These are phyloP conservation scores for Teunomyces funiuensis DNA, from an alignment of 805 yeast genomes.

Conservation along the genomic window DNA sequence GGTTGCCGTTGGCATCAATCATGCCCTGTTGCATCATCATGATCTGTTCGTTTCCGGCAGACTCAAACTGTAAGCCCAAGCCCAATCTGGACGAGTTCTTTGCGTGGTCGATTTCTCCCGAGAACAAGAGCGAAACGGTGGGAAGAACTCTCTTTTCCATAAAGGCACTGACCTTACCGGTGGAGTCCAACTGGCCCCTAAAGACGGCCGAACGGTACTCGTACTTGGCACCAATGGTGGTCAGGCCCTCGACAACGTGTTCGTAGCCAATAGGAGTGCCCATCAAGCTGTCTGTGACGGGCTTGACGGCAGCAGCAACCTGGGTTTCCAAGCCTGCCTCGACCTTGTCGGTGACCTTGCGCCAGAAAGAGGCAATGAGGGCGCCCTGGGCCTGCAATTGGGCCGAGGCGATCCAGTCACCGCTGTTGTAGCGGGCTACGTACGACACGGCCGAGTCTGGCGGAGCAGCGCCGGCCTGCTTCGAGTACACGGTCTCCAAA, in stretches of 20 bases:
- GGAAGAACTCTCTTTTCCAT: conserved; percentile 93
- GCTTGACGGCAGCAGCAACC: conserved; percentile 71
- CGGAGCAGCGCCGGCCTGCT: conserved; percentile 62
- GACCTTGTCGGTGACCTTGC: conserved; percentile 86
- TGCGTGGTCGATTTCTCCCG: conserved; percentile 90
- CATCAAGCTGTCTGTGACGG: conserved; percentile 71
- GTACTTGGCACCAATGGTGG: conserved; percentile 95
- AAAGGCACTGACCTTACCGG: conserved; percentile 87
- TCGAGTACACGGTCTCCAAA: conserved; percentile 86
- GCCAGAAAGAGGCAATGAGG: conserved; percentile 86
- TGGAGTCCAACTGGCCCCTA: conserved; percentile 91
- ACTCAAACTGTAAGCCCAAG: conserved; percentile 92
- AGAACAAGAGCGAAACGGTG: conserved; percentile 81
- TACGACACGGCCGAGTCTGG: conserved; percentile 91
- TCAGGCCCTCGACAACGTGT: conserved; percentile 84
- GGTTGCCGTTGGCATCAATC: conserved; percentile 81
- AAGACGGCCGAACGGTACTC: conserved; percentile 95
- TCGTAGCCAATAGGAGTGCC: conserved; percentile 80
- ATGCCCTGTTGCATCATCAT: conserved; percentile 89
- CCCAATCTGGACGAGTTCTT: conserved; percentile 75
- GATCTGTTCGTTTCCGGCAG: conserved; percentile 90
- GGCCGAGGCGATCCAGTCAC: conserved; percentile 90
- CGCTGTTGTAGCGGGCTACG: conserved; percentile 84
- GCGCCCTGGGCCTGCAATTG: conserved; percentile 94
- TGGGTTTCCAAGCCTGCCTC: conserved; percentile 94